These are phyloP conservation scores for Ambrosia trifida DNA, from an alignment of 129 eudicot species.

Conservation along the genomic window DNA sequence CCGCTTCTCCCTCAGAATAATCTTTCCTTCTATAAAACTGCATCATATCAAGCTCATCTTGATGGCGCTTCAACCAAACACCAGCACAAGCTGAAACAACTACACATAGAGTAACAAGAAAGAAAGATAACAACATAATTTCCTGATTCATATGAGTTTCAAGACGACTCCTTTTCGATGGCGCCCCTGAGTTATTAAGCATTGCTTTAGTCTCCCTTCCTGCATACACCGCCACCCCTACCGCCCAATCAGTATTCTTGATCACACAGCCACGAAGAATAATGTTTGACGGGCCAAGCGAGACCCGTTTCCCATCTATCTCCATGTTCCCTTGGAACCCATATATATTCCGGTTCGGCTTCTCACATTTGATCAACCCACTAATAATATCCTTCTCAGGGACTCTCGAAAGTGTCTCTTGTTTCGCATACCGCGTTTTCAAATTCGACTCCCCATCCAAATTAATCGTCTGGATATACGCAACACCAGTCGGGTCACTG, in stretches of 20 bases:
- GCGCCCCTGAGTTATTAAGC: conserved; percentile 97
- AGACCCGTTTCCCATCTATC: conserved; percentile 73
- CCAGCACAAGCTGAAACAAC: conserved; percentile 71
- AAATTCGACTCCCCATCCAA: conserved; percentile 93
- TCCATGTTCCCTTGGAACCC: conserved; percentile 92
- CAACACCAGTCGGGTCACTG: conserved; percentile 94
- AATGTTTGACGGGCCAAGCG: conserved; percentile 97
- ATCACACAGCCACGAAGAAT: conserved; percentile 94
- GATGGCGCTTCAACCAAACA: conserved; percentile 69
- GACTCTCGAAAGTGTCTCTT: conserved; percentile 70
- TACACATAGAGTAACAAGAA: conserved; percentile 67
- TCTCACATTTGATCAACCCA: conserved; percentile 92
- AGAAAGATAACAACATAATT: conserved; percentile 61
- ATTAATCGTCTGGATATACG: conserved; percentile 88
- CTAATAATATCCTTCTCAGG: conserved; percentile 55
- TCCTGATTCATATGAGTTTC: conserved; percentile 92
- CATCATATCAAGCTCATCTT: conserved; percentile 62
- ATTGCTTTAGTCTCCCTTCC: conserved; percentile 95
- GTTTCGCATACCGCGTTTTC: conserved; percentile 94
- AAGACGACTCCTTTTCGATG: conserved; percentile 86
- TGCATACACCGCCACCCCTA: conserved; percentile 90
- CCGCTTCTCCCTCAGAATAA: conserved; percentile 44
- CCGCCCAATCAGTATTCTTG: conserved; percentile 86
- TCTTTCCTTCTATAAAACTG: conserved; percentile 70
- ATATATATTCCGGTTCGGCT: conserved; percentile 88